Evolutionary conservation across 164 flowering plant species (phyloP).

Genomic region (Berberis thunbergii): DNA sequence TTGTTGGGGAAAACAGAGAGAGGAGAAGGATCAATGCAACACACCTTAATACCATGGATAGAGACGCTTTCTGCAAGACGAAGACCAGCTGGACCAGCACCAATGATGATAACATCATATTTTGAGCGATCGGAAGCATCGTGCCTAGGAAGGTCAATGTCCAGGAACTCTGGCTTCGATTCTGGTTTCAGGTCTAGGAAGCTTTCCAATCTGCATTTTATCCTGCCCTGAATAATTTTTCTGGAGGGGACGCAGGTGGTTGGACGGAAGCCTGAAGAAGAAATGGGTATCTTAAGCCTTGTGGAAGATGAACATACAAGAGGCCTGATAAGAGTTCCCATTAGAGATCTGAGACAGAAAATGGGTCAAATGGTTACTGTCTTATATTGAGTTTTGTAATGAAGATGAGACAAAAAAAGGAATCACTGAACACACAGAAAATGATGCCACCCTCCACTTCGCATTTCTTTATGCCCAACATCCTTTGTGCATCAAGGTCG

Average conservation of each 20-base stretch:
- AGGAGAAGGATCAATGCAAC: slow-evolving; percentile 71
- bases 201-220: slow-evolving; percentile 24
- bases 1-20: slow-evolving; percentile 66
- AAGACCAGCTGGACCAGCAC: slow-evolving; percentile 73
- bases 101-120: slow-evolving; percentile 55
- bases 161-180: slow-evolving; percentile 26
- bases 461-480: neutral
- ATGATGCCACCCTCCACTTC: neutral
- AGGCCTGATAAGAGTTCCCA: slow-evolving; percentile 25
- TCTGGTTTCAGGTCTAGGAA: slow-evolving; percentile 59
- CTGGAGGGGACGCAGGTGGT: slow-evolving; percentile 11
- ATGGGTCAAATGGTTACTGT: neutral
- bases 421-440: slow-evolving; percentile 1
- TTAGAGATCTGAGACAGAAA: slow-evolving; percentile 9
- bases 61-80: slow-evolving; percentile 62
- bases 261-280: slow-evolving; percentile 5
- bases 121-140: slow-evolving; percentile 22
- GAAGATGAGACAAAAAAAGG: slow-evolving; percentile 3
- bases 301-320: slow-evolving; percentile 10
- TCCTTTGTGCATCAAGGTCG: neutral
- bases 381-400: neutral
- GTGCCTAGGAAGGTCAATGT: slow-evolving; percentile 33
- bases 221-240: slow-evolving; percentile 8
- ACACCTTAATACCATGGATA: slow-evolving; percentile 43
- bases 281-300: neutral